Base-by-base conservation (phyloP, 2,329 filamentous ascomycete genomes). In the Colletotrichum eremochloae region DNA sequence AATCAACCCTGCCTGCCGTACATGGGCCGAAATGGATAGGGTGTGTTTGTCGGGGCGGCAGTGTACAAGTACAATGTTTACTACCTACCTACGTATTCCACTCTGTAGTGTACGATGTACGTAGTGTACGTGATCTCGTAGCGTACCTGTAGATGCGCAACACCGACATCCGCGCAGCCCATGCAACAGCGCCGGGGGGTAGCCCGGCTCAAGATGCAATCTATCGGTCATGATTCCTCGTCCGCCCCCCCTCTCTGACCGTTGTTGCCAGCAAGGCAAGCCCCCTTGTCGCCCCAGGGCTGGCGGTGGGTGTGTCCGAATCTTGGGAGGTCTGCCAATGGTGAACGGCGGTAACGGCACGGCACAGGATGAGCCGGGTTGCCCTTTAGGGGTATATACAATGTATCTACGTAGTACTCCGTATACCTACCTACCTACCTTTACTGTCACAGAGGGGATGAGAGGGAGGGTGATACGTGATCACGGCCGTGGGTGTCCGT, bases 1-100 rank as follows among this genome's bases (percentile, higher is more conserved):
- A 57, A 71, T 71, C 52, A 57, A 44, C 68, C 68, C 52, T 71
- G 68, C 57, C 46, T 33, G 24, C 42, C 31, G 3, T 24, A 63
- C 50, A 53, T 57, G 44, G 36, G 55, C 42, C 20, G 38, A 46
- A 38, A 53, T 52, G 12, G 52, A 58, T 68, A 36, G 40, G 55
- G 8, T 36, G 31, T 42, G 48, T 60, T 53, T 46, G 63, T 20
- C 7, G 63, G 46, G 38, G 53, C 67, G 38, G 20, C 55, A 38
- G 24, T 46, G 8, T n/a, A 46, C 44, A n/a, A n/a, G 8, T n/a
- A 46, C 44, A 4, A 6, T 44, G 18, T 44, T 44, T 44, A 44
- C 20, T 2, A 5, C 44, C 18, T 46, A 14, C 44, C 14, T n/a
- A 46, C 20, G 3, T 46, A 46, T 8, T 42, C 12, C 14, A n/a